phyloP scores from a whole-genome alignment of 306 rosid genomes.

The Ormosia semicastrata region DNA sequence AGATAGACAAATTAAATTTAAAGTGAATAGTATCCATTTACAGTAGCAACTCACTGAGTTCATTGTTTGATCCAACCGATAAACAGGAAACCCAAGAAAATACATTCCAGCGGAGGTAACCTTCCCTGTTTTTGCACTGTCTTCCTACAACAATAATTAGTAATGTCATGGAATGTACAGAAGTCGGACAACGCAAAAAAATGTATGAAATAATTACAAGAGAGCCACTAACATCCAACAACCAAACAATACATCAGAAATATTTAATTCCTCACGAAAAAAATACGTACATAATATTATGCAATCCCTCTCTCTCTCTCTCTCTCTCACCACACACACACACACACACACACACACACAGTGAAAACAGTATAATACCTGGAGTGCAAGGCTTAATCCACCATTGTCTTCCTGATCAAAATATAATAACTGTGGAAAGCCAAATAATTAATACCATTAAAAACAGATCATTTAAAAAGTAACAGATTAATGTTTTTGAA shows the following conservation, averaged over 20 bases:
- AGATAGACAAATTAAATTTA: neutral
- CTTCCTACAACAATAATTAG: slow-evolving; percentile 67
- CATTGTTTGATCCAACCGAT: slow-evolving; percentile 79
- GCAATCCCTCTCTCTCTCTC: neutral
- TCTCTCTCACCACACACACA: no score
- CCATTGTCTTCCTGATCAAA: slow-evolving; percentile 85
- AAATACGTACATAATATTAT: neutral
- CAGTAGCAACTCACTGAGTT: slow-evolving; percentile 67
- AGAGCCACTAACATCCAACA: neutral
- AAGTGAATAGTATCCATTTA: neutral
- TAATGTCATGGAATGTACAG: slow-evolving; percentile 23
- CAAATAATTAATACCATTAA: neutral
- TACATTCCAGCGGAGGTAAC: slow-evolving; percentile 94
- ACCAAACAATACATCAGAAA: neutral
- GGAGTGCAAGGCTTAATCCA: slow-evolving; percentile 92
- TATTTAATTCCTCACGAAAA: neutral
- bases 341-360: neutral
- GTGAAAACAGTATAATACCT: slow-evolving; percentile 55
- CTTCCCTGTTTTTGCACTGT: slow-evolving; percentile 83
- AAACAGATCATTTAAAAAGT: neutral
- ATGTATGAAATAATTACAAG: neutral
- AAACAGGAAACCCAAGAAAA: slow-evolving; percentile 97
- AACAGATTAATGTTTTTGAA: neutral
- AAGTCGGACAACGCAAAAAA: neutral
- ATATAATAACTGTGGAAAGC: slow-evolving; percentile 63